Conservation (phyloP, 352 stramenopile species). For the Pythium aquatile region DNA sequence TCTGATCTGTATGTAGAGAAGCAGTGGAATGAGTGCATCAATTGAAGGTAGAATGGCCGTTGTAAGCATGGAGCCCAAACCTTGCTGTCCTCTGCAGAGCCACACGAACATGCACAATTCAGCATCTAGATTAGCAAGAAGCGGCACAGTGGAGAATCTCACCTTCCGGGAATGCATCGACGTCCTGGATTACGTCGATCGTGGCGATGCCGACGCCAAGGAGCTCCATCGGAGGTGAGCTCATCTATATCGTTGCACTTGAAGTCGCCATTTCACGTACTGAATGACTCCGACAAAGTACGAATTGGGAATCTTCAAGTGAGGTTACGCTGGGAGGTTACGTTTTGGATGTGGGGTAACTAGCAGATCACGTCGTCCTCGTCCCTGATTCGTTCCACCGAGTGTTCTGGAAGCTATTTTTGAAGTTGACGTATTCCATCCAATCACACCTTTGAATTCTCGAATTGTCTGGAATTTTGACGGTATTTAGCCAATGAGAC, state of each 20-base stretch:
- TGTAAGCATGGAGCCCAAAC: slow-evolving; percentile 13
- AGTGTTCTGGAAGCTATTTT: slow-evolving; percentile 29
- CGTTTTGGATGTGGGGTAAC: not conserved
- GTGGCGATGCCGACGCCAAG: slow-evolving; percentile 70
- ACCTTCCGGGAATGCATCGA: slow-evolving; percentile 60
- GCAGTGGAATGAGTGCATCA: not conserved
- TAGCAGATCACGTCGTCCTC: not conserved
- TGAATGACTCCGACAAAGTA: slow-evolving; percentile 1
- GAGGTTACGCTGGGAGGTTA: not conserved
- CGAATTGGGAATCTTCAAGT: not conserved
- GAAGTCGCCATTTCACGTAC: slow-evolving; percentile 1
- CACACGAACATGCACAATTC: not conserved
- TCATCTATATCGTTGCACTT: not conserved
- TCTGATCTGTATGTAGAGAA: slow-evolving; percentile 40
- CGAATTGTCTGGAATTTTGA: slow-evolving; percentile 21
- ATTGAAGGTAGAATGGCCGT: too few species aligned
- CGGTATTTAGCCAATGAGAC: slow-evolving; percentile 15
- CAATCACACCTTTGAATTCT: slow-evolving; percentile 29
- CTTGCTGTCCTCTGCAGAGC: slow-evolving; percentile 54
- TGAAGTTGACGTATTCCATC: slow-evolving; percentile 15
- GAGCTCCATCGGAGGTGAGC: slow-evolving; percentile 38
- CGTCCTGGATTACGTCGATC: slow-evolving; percentile 68
- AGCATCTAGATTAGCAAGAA: too few species aligned
- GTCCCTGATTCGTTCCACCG: slow-evolving; percentile 7
- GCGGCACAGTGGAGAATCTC: not conserved